Percentiles rank a stretch among this genome's conserved stretches.
Conservation (phyloP, 2,329 filamentous ascomycete species). For the Arthrobotrys entomopaga region DNA sequence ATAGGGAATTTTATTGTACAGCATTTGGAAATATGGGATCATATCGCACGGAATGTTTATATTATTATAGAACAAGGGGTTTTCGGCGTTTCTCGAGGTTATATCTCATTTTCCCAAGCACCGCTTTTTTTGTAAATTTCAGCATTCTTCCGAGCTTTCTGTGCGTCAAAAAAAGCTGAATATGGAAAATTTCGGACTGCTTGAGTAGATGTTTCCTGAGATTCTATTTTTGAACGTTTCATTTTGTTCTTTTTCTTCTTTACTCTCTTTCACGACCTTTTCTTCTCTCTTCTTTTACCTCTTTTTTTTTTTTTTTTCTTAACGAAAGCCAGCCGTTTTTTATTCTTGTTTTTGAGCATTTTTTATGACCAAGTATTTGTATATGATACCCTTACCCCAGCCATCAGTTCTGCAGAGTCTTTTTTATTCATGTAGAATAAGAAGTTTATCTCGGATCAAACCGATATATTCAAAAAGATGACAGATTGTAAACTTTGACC, state of each 20-base stretch:
- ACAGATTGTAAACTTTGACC: no score
- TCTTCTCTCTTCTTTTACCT: background rate
- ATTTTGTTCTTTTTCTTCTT: constrained; percentile 9
- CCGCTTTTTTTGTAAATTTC: background rate
- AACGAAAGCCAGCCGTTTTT: background rate
- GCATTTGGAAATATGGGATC: constrained; percentile 3
- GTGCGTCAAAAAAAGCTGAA: background rate
- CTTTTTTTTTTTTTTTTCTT: constrained; percentile 6
- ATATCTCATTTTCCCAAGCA: constrained; percentile 48
- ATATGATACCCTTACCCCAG: constrained; percentile 38
- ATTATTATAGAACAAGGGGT: constrained; percentile 4
- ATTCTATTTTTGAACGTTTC: constrained; percentile 11
- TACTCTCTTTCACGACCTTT: constrained; percentile 4
- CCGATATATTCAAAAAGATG: constrained; percentile 1
- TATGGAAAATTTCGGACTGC: constrained; percentile 9
- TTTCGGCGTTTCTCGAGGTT: constrained; percentile 41
- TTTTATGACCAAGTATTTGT: constrained; percentile 3
- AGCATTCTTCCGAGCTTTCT: no score
- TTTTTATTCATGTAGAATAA: background rate
- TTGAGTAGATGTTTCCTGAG: constrained; percentile 19
- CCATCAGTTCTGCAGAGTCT: constrained; percentile 5
- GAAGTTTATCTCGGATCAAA: constrained; percentile 6
- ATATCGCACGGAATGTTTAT: background rate
- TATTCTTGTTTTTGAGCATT: constrained; percentile 6
- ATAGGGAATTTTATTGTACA: constrained; percentile 1